phyloP scores from a whole-genome alignment of 495 filamentous ascomycete species.

The Neurospora tetraspora region DNA sequence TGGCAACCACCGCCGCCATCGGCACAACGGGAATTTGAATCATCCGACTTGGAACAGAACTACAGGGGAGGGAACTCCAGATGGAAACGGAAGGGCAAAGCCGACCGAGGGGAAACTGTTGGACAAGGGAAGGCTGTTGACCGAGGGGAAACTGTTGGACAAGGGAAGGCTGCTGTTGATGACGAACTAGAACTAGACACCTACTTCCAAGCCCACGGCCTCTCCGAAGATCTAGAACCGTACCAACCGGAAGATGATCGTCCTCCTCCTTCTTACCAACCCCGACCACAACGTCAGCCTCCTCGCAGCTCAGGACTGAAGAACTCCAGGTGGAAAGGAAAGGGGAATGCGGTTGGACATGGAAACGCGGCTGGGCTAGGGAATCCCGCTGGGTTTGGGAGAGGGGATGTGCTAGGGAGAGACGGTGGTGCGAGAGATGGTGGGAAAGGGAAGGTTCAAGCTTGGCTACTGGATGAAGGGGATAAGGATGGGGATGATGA shows the following conservation, averaged over 20 bases:
- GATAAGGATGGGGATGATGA: too few species aligned
- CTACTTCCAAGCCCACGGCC: not conserved
- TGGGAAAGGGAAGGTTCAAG: not conserved
- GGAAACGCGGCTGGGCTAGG: too few species aligned
- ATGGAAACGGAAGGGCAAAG: not conserved
- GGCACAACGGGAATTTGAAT: too few species aligned
- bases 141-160: too few species aligned
- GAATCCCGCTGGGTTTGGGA: too few species aligned
- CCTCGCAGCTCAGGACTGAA: not conserved
- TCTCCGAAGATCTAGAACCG: too few species aligned
- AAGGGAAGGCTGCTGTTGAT: not conserved
- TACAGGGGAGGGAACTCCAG: not conserved
- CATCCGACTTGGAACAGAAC: too few species aligned
- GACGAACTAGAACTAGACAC: not conserved
- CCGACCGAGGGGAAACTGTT: too few species aligned
- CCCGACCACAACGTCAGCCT: not conserved
- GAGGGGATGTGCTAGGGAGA: too few species aligned
- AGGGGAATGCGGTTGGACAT: not conserved
- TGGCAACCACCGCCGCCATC: too few species aligned
- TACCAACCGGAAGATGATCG: not conserved
- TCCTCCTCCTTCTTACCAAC: not conserved
- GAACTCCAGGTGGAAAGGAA: not conserved
- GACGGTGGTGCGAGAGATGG: too few species aligned
- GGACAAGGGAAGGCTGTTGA: not conserved
- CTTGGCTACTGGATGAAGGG: not conserved